These are phyloP conservation scores for Ambrosia hybrid DNA, from an alignment of 140 eudicot genomes.

Conservation along the genomic window DNA sequence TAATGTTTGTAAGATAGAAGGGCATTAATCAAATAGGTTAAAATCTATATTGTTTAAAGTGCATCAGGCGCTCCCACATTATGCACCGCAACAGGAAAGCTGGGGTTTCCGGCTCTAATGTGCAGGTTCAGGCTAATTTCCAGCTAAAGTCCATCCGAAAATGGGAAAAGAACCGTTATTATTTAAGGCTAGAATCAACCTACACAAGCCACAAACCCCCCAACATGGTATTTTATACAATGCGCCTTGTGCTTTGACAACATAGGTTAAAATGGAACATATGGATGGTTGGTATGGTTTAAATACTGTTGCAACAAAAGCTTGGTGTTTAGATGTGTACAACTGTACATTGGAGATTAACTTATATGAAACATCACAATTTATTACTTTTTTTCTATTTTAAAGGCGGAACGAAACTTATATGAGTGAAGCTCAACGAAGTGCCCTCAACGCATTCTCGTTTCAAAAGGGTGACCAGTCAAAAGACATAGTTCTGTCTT, in stretches of 20 bases:
- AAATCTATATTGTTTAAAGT: too few relatives aligned
- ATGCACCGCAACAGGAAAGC: too few relatives aligned
- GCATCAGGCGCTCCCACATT: too few relatives aligned
- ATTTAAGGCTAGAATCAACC: too few relatives aligned
- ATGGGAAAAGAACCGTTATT: too few relatives aligned
- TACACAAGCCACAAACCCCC: too few relatives aligned
- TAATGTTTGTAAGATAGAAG: neutral
- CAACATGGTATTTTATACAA: too few relatives aligned
- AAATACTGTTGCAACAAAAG: neutral
- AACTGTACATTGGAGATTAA: neutral
- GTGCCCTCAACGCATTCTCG: slow-evolving; percentile 94
- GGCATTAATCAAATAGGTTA: neutral
- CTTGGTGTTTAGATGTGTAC: neutral
- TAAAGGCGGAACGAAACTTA: slow-evolving; percentile 93
- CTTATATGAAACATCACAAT: neutral
- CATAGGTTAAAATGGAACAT: neutral
- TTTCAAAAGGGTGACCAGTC: slow-evolving; percentile 98
- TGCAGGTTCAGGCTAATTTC: too few relatives aligned
- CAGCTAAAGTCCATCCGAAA: too few relatives aligned
- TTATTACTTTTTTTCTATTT: neutral
- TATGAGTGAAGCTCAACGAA: slow-evolving; percentile 99
- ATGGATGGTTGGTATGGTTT: neutral
- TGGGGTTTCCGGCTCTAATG: too few relatives aligned
- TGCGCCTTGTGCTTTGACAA: too few relatives aligned
- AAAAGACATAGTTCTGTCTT: slow-evolving; percentile 89